A percentile compares a stretch with the other conserved stretches of the same genome.
Evolutionary conservation across 164 flowering plant genomes (phyloP).

Genomic region (Dillenia turbinata): DNA sequence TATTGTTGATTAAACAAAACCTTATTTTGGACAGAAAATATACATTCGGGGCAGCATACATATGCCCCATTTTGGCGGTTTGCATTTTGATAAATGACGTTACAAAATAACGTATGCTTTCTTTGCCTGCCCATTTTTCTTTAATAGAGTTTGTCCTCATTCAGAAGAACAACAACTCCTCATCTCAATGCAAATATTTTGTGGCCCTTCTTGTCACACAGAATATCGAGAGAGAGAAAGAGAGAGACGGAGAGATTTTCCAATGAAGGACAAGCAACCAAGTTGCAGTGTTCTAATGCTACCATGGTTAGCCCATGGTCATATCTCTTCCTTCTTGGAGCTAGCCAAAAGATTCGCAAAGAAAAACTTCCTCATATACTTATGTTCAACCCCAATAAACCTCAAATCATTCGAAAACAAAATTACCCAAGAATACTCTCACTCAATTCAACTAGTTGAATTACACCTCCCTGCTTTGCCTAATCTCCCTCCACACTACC

Average conservation of each 20-base stretch:
- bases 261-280: neutral
- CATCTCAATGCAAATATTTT: too few relatives aligned
- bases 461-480: constrained; percentile 7
- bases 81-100: too few relatives aligned
- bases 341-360: constrained; percentile 15
- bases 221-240: neutral
- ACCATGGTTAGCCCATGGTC: constrained; percentile 38
- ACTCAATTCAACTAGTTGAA: constrained; percentile 12
- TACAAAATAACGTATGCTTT: too few relatives aligned
- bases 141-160: too few relatives aligned
- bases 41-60: too few relatives aligned
- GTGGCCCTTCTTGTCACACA: too few relatives aligned
- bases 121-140: too few relatives aligned
- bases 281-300: constrained; percentile 18
- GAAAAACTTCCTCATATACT: neutral
- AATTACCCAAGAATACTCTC: neutral
- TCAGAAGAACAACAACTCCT: too few relatives aligned
- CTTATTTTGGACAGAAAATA: too few relatives aligned
- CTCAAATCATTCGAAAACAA: constrained; percentile 4
- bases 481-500: constrained; percentile 13
- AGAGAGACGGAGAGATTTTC: neutral
- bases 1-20: too few relatives aligned
- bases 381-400: constrained; percentile 11
- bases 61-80: too few relatives aligned
- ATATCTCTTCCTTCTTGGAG: constrained; percentile 25